Evolutionary conservation across 768 basidiomycete species (phyloP).

Genomic region (Chalciporus piperatus): DNA sequence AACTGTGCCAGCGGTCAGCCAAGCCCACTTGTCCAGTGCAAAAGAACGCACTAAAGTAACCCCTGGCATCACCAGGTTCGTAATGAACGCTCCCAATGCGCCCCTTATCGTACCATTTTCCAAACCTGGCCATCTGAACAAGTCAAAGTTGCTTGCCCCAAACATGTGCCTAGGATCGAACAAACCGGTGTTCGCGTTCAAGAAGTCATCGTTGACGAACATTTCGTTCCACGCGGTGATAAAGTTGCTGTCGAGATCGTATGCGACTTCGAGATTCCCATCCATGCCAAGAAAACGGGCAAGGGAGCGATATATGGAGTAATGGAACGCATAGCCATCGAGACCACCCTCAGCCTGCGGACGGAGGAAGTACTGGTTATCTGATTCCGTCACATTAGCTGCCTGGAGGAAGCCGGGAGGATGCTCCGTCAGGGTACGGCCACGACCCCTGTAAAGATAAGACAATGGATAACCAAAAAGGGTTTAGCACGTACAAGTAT

Average conservation of each 20-base stretch:
- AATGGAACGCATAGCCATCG: constrained; percentile 88
- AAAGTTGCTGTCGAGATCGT: constrained; percentile 80
- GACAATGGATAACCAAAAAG: background rate
- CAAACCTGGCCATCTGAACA: constrained; percentile 90
- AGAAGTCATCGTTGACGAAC: constrained; percentile 83
- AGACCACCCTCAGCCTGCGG: constrained; percentile 57
- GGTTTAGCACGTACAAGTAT: constrained; percentile 63
- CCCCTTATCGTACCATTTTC: constrained; percentile 80
- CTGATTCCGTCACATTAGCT: constrained; percentile 56
- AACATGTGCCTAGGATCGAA: constrained; percentile 88
- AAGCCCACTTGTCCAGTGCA: background rate
- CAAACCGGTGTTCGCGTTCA: constrained; percentile 62
- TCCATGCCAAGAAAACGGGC: constrained; percentile 94
- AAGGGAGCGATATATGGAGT: constrained; percentile 86
- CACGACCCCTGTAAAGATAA: constrained; percentile 63
- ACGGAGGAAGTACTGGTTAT: constrained; percentile 80
- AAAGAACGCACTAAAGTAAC: constrained; percentile 61
- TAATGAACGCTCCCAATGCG: constrained; percentile 75
- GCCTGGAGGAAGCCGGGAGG: constrained; percentile 70
- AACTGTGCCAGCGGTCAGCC: constrained; percentile 38
- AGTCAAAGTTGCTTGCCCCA: constrained; percentile 92
- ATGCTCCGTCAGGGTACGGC: constrained; percentile 70
- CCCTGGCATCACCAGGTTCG: constrained; percentile 81
- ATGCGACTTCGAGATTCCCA: constrained; percentile 88
- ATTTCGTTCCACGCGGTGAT: constrained; percentile 90